phyloP scores from a whole-genome alignment of 345 rosid genomes.

The Triadica sebifera region DNA sequence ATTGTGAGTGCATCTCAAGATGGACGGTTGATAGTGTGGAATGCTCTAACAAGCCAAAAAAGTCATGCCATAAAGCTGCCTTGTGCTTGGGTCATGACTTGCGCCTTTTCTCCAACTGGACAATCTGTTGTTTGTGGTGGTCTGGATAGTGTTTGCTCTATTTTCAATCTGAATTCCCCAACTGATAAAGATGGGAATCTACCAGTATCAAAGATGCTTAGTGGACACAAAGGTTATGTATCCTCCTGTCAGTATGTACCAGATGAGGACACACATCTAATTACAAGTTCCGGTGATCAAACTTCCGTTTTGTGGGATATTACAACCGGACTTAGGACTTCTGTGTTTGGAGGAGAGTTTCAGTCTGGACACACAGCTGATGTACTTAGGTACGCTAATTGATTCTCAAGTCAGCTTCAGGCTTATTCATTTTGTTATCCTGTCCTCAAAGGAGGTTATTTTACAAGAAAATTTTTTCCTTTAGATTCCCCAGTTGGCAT shows the following conservation, averaged over 20 bases:
- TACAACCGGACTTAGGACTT: slow-evolving; percentile 88
- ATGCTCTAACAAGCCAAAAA: slow-evolving; percentile 95
- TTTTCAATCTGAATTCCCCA: slow-evolving; percentile 80
- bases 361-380: slow-evolving; percentile 97
- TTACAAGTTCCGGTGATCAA: slow-evolving; percentile 89
- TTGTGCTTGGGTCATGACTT: slow-evolving; percentile 98
- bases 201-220: slow-evolving; percentile 75
- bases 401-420: slow-evolving; percentile 12
- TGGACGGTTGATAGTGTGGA: slow-evolving; percentile 93
- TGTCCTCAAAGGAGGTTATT: neutral
- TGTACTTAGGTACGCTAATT: slow-evolving; percentile 65
- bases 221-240: slow-evolving; percentile 90
- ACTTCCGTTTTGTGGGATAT: slow-evolving; percentile 95
- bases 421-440: slow-evolving; percentile 8
- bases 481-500: neutral
- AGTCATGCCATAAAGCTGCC: slow-evolving; percentile 93
- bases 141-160: slow-evolving; percentile 88
- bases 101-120: slow-evolving; percentile 93
- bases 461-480: neutral
- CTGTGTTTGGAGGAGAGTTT: slow-evolving; percentile 95
- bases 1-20: slow-evolving; percentile 97
- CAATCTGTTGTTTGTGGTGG: slow-evolving; percentile 98
- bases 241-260: slow-evolving; percentile 95
- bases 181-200: slow-evolving; percentile 79
- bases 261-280: slow-evolving; percentile 76